Evolutionary conservation across 257 asterid genomes (phyloP), one percentile per base, ranked within the genome.

Genomic region (Perilla frutescens): DNA sequence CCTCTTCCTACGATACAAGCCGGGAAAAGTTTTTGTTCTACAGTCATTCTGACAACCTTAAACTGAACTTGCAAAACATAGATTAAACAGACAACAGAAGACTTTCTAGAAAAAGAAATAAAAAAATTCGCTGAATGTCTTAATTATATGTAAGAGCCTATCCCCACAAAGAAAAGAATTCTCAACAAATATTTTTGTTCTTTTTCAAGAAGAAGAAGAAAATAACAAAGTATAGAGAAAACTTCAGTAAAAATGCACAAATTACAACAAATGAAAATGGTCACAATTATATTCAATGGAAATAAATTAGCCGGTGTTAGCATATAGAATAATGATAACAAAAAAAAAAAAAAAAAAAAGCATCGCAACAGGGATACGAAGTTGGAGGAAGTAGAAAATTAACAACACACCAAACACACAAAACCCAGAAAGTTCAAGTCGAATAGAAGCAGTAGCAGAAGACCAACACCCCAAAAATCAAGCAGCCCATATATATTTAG

Each of bases 381-480:
- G 66, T 47, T 47, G 73, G 36, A 56, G 68, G 45, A 65, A 44
- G 9, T 31, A 41, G 26, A 47, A 32, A 15, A 47, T 11, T 8
- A 64, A 44, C 43, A 66, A 7, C 61, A 55, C 9, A 8, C 39
- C 3, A 74, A 73, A 44, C 48, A 44, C 14, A 6, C 20, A 5
- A 20, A 67, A 67, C 29, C 36, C 63, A 48, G 20, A 20, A 15
- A 48, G 26, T 15, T 12, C 47, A 9, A 32, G 44, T 53, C 11
- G 61, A 59, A 13, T 15, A 65, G 57, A 55, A 45, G 44, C 68
- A 74, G 11, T 66, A 62, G 56, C 41, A 41, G 72, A 64, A 34
- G 20, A 47, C 9, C 6, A 47, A 57, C 65, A 44, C 39, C 40
- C 47, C 57, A 6, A 7, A 44, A 13, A 65, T 7, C 12, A 64